Conservation (phyloP, 1,139 yeast species). For the Yamadazyma taylorii region DNA sequence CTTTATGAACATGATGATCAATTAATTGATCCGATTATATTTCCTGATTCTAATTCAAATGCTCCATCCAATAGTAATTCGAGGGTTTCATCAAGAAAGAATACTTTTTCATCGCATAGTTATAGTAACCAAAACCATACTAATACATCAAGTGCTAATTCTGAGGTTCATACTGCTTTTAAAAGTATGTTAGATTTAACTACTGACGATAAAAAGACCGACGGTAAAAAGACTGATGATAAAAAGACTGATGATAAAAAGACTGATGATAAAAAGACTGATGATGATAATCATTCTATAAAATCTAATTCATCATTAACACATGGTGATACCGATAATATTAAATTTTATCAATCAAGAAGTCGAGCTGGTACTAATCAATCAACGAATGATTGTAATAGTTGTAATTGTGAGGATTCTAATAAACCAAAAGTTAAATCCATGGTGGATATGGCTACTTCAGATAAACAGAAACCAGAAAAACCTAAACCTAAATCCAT, state of each 20-base stretch:
- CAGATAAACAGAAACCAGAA: constrained; percentile 10
- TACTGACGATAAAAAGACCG: constrained; percentile 8
- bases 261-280: constrained; percentile 3
- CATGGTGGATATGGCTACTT: constrained; percentile 12
- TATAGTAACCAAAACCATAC: constrained; percentile 17
- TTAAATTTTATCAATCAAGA: constrained; percentile 1
- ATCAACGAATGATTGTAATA: background rate
- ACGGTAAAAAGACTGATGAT: constrained; percentile 5
- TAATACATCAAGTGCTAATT: constrained; percentile 1
- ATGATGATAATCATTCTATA: constrained; percentile 21
- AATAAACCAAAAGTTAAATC: constrained; percentile 11
- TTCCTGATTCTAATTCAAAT: constrained; percentile 22
- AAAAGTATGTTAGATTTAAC: constrained; percentile 43
- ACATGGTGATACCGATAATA: constrained; percentile 12
- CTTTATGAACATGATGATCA: constrained; percentile 54
- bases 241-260: constrained; percentile 15
- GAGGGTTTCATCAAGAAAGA: constrained; percentile 36
- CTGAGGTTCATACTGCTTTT: constrained; percentile 27
- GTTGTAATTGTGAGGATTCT: constrained; percentile 10
- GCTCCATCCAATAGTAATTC: constrained; percentile 28
- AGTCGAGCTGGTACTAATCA: constrained; percentile 1
- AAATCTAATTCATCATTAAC: constrained; percentile 32
- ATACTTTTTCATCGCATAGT: constrained; percentile 21
- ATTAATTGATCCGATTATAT: constrained; percentile 39
- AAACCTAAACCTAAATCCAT: constrained; percentile 13